phyloP scores from a whole-genome alignment of 2,329 filamentous ascomycete genomes.

The Aspergillus melleus region DNA sequence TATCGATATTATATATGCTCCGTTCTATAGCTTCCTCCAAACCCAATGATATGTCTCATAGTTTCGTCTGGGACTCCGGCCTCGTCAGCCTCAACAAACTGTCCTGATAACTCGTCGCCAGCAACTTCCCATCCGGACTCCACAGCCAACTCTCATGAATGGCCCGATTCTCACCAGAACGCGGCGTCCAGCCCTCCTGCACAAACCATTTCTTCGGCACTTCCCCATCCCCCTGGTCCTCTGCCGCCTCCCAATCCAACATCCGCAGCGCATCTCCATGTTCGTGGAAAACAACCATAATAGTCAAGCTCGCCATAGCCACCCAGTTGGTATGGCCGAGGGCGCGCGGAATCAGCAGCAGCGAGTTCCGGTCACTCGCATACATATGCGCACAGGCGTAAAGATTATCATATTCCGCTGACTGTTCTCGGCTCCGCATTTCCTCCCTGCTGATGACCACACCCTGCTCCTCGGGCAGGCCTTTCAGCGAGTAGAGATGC shows the following conservation, averaged over 20 bases:
- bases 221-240: conserved; percentile 13
- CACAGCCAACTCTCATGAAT: conserved; percentile 51
- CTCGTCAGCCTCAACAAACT: conserved; percentile 44
- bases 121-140: conserved; percentile 43
- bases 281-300: conserved; percentile 52
- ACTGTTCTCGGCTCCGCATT: conserved; percentile 24
- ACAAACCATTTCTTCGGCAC: conserved; percentile 47
- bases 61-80: conserved; percentile 17
- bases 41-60: conserved; percentile 16
- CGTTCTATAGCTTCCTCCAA: neutral
- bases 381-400: conserved; percentile 60
- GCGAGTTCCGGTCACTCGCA: conserved; percentile 56
- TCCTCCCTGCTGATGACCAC: conserved; percentile 17
- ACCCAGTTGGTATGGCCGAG: conserved; percentile 43
- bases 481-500: conserved; percentile 48
- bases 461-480: conserved; percentile 36
- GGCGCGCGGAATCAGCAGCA: conserved; percentile 54
- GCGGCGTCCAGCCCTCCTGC: conserved; percentile 50
- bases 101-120: conserved; percentile 53
- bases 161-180: conserved; percentile 47
- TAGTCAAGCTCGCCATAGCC: conserved; percentile 49
- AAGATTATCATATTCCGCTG: conserved; percentile 49
- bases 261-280: conserved; percentile 43
- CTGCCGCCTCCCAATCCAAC: conserved; percentile 34
- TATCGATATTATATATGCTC: neutral